Conservation (phyloP, 2,329 filamentous ascomycete genomes). For the Diaporthe vexans region DNA sequence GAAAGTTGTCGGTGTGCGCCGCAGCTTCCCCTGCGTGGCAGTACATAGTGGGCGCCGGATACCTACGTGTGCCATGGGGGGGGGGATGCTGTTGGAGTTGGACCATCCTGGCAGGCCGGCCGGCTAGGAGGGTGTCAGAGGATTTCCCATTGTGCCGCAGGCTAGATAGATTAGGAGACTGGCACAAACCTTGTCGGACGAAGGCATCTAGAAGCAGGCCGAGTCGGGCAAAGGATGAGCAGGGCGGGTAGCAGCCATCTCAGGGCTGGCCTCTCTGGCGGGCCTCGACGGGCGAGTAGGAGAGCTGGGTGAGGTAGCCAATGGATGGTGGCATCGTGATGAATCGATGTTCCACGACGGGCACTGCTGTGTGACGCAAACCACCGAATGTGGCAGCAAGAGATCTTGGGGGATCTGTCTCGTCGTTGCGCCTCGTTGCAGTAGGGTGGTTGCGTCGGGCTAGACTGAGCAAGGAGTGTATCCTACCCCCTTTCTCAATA, state of each 20-base stretch:
- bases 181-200: slow-evolving; percentile 27
- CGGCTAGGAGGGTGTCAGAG: slow-evolving; percentile 9
- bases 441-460: neutral
- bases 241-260: slow-evolving; percentile 39
- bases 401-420: slow-evolving; percentile 30
- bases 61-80: slow-evolving; percentile 23
- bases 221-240: slow-evolving; percentile 29
- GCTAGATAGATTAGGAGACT: slow-evolving; percentile 21
- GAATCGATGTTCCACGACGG: slow-evolving; percentile 38
- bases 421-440: slow-evolving; percentile 5
- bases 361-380: slow-evolving; percentile 39
- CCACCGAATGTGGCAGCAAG: slow-evolving; percentile 31
- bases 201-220: slow-evolving; percentile 32
- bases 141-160: slow-evolving; percentile 3
- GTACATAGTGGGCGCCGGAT: slow-evolving; percentile 28
- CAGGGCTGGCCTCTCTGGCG: neutral
- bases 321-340: slow-evolving; percentile 33
- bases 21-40: slow-evolving; percentile 30
- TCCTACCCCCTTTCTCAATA: neutral
- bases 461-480: neutral
- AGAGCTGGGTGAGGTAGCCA: slow-evolving; percentile 5
- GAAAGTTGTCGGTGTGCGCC: slow-evolving; percentile 25
- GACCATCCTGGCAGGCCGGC: neutral
- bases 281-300: slow-evolving; percentile 21
- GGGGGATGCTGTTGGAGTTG: neutral